These are phyloP conservation scores for Chlorella variabilis DNA, from an alignment of 163 green algal species.

Conservation along the genomic window DNA sequence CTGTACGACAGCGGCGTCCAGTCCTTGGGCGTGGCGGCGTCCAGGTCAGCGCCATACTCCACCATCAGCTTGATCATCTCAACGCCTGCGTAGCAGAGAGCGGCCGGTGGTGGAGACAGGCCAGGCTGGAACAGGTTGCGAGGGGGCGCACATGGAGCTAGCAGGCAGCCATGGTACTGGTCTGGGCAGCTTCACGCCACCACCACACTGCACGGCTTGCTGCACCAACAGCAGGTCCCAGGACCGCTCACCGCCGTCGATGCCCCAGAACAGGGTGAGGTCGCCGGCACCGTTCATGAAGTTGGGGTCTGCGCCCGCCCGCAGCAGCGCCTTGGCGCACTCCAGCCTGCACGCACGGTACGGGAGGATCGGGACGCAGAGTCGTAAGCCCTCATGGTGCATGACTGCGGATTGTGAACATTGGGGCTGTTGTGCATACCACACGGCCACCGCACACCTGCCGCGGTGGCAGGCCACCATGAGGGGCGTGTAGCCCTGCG, in stretches of 20 bases:
- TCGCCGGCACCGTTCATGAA: conserved; percentile 84
- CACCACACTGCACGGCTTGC: no score
- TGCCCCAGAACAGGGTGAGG: conserved; percentile 93
- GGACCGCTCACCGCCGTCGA: conserved; percentile 77
- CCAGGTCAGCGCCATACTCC: conserved; percentile 83
- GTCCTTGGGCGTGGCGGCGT: conserved; percentile 72
- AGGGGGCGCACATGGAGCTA: no score
- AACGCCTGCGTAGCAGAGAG: conserved; percentile 52
- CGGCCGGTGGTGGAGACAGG: not conserved
- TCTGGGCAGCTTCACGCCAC: no score
- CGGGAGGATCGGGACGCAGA: no score
- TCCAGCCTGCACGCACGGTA: conserved; percentile 77
- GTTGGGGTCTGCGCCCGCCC: conserved; percentile 93
- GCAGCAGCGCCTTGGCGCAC: conserved; percentile 86
- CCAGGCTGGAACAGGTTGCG: no score
- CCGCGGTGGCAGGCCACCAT: conserved; percentile 87
- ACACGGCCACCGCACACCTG: conserved; percentile 5
- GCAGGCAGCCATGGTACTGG: no score
- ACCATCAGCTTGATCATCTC: conserved; percentile 89
- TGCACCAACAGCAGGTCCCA: no score
- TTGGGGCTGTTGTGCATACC: no score
- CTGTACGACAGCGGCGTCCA: conserved; percentile 92
- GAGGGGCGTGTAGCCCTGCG: conserved; percentile 91
- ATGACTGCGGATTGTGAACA: no score
- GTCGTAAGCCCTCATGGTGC: no score